Percentiles rank a stretch among this genome's conserved stretches.
phyloP scores from a whole-genome alignment of 495 filamentous ascomycete species.

The Cetradonia linearis region DNA sequence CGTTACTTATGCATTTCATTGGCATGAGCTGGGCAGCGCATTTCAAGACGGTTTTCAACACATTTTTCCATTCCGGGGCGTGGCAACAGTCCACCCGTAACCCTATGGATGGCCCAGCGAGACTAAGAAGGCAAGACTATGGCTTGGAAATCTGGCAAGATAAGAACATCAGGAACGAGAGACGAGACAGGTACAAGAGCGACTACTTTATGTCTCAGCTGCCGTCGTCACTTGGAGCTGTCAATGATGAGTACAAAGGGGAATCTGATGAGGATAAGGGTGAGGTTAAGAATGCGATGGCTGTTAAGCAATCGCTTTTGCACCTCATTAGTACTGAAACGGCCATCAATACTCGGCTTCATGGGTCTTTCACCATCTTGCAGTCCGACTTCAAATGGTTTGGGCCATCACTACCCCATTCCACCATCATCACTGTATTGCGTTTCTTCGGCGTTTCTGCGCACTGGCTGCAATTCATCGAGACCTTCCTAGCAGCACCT shows the following conservation, averaged over 20 bases:
- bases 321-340: constrained; percentile 47
- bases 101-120: constrained; percentile 18
- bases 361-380: constrained; percentile 43
- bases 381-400: constrained; percentile 48
- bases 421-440: constrained; percentile 41
- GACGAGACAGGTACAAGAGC: constrained; percentile 26
- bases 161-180: constrained; percentile 16
- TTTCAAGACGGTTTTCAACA: constrained; percentile 37
- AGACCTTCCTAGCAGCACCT: constrained; percentile 44
- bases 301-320: constrained; percentile 45
- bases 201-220: constrained; percentile 39
- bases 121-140: constrained; percentile 27
- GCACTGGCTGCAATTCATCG: constrained; percentile 47
- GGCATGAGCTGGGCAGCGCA: constrained; percentile 44
- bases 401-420: constrained; percentile 45
- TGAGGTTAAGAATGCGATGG: constrained; percentile 27
- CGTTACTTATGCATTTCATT: constrained; percentile 52
- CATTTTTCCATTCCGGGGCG: constrained; percentile 32
- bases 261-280: constrained; percentile 25
- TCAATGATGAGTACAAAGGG: constrained; percentile 20
- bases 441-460: constrained; percentile 43
- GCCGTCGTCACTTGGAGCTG: constrained; percentile 21
- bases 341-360: constrained; percentile 39
- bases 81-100: constrained; percentile 37
- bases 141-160: constrained; percentile 6